Conservation (phyloP, 2,329 filamentous ascomycete species). For the Zymoseptoria passerinii region DNA sequence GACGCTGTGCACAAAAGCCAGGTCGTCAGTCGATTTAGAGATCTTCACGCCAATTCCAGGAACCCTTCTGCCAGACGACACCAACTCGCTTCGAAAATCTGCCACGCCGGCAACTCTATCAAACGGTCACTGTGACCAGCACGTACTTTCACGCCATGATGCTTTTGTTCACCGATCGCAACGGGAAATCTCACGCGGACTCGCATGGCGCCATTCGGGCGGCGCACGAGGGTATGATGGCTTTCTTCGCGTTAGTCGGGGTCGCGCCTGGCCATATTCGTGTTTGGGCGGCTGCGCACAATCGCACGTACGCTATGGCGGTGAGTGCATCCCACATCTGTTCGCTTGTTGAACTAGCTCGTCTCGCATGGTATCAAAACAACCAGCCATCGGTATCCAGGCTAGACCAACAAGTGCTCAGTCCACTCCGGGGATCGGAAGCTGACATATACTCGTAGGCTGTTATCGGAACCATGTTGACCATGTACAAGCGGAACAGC, state of each 20-base stretch:
- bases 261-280: background rate
- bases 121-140: background rate
- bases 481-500: background rate
- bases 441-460: no score
- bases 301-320: background rate
- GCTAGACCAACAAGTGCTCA: no score
- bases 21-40: background rate
- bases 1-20: background rate
- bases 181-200: background rate
- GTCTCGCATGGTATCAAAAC: no score
- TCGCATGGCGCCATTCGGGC: constrained; percentile 2
- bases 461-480: background rate
- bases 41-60: background rate
- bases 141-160: constrained; percentile 4
- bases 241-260: constrained; percentile 3
- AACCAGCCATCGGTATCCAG: no score
- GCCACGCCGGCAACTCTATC: background rate
- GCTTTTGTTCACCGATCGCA: constrained; percentile 5
- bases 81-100: background rate
- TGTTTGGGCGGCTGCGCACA: background rate
- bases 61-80: background rate
- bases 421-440: no score
- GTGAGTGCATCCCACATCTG: background rate
- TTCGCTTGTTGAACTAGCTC: no score
- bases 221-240: constrained; percentile 1